Percentiles rank a stretch among this genome's conserved stretches.
Conservation (phyloP, 371 early-diverging fungal genomes). For the Circinella minor region DNA sequence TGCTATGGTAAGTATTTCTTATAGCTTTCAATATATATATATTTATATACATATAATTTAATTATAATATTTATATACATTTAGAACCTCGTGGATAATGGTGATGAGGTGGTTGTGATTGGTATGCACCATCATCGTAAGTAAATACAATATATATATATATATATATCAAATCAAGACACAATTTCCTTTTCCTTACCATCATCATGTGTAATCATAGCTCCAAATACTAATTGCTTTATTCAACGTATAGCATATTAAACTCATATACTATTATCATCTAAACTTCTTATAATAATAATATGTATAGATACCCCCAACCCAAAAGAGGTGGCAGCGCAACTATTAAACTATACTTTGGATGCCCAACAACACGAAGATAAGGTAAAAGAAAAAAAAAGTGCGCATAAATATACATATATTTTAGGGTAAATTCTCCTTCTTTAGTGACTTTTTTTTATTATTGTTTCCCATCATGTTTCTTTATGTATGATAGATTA, state of each 20-base stretch:
- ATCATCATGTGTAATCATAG: too few relatives aligned
- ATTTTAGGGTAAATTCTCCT: constrained; percentile 7
- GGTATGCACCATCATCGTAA: constrained; percentile 11
- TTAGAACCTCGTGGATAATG: constrained; percentile 17
- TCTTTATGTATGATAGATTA: not conserved
- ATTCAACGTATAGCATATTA: too few relatives aligned
- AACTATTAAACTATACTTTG: not conserved
- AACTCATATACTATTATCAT: not conserved
- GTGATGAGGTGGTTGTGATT: constrained; percentile 16
- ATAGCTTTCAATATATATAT: too few relatives aligned
- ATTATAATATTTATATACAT: not conserved
- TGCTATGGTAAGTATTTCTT: constrained; percentile 9
- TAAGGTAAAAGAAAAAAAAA: not conserved
- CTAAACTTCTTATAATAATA: not conserved
- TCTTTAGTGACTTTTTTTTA: not conserved
- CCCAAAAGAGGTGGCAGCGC: not conserved
- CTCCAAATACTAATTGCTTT: too few relatives aligned
- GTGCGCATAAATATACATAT: not conserved
- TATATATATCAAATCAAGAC: not conserved
- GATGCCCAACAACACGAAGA: constrained; percentile 11
- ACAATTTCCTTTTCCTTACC: not conserved
- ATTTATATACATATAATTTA: not conserved
- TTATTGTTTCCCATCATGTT: too few relatives aligned
- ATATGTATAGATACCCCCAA: constrained; percentile 8
- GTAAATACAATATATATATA: not conserved